Percentiles rank a stretch among this genome's conserved stretches.
Conservation (phyloP, 805 yeast species). For the Soucietia sequanensis region DNA sequence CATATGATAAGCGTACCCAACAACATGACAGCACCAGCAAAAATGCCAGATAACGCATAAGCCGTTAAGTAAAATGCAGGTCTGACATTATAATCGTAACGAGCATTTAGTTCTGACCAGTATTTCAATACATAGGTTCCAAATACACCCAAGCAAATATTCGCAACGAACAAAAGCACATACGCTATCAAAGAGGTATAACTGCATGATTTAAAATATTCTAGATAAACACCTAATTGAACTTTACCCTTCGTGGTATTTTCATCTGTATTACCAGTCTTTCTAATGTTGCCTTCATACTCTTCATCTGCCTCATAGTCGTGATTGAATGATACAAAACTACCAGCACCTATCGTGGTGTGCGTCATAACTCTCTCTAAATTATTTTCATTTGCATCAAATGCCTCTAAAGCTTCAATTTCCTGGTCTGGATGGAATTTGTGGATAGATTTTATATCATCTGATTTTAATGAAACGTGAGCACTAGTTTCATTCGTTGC, state of each 20-base stretch:
- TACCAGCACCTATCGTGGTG: slow-evolving; percentile 20
- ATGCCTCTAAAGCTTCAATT: slow-evolving; percentile 6
- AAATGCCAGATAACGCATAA: slow-evolving; percentile 28
- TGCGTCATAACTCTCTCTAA: slow-evolving; percentile 15
- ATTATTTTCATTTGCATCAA: slow-evolving; percentile 12
- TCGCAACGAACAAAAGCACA: slow-evolving; percentile 18
- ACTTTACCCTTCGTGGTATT: slow-evolving; percentile 22
- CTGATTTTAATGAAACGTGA: slow-evolving; percentile 9
- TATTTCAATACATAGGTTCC: slow-evolving; percentile 29
- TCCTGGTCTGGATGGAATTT: slow-evolving; percentile 9
- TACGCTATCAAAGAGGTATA: slow-evolving; percentile 22
- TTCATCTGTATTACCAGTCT: slow-evolving; percentile 19
- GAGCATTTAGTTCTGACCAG: slow-evolving; percentile 35
- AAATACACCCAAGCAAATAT: slow-evolving; percentile 17
- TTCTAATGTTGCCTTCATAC: slow-evolving; percentile 12
- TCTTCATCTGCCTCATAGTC: slow-evolving; percentile 29
- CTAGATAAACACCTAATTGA: slow-evolving; percentile 25
- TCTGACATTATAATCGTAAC: slow-evolving; percentile 21
- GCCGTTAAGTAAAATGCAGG: slow-evolving; percentile 22
- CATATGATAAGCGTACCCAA: slow-evolving; percentile 28
- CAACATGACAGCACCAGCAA: slow-evolving; percentile 25
- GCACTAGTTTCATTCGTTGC: slow-evolving; percentile 10
- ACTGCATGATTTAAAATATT: slow-evolving; percentile 33
- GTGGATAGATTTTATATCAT: slow-evolving; percentile 16
- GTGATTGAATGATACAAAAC: slow-evolving; percentile 35